Evolutionary conservation across 768 basidiomycete genomes (phyloP), one percentile per base, ranked within the genome.

Genomic region (Rickenella mellea): DNA sequence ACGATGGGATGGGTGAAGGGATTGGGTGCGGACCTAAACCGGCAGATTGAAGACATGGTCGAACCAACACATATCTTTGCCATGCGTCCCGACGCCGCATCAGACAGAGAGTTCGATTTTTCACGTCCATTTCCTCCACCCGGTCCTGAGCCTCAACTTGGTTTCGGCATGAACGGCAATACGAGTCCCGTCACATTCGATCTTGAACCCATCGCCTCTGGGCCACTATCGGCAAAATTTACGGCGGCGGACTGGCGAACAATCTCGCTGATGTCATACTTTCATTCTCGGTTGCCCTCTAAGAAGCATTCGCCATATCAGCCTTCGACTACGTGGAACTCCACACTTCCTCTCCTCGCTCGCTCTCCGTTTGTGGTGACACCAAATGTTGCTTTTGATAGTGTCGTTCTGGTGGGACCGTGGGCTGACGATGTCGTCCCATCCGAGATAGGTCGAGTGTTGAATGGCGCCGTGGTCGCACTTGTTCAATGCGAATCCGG

Each of bases 1-100:
- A 97, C 88, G 0, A 93, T 94, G 79, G 94, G 94, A 2, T 99
- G 94, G 94, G 75, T 75, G 5, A 97, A 93, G 57, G 94, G 94
- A 6, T 75, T 96, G 2, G 94, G 94, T 3, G 81, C 78, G 12
- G 87, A 94, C 51, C 63, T 98, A 9, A 74, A 78, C 2, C 57
- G 56, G 11, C 74, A 73, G 47, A 81, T 99, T 37, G 81, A 92
- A 50, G 72, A 72, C 8, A 62, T 79, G 26, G 62, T 78, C 4
- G 66, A 73, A 19, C 76, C 87, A 0, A 76, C 77, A 0, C 64
- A 76, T 43, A 60, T 83, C 19, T 87, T 76, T 55, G n/a, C 39
- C 14, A 21, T 27, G 28, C 17, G 15, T 7, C 6, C 7, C 17
- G 26, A 5, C 15, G n/a, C 12, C 2, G 41, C 17, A 9, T 19